Conservation (phyloP, 129 eudicot genomes). For the Flaveria linearis region DNA sequence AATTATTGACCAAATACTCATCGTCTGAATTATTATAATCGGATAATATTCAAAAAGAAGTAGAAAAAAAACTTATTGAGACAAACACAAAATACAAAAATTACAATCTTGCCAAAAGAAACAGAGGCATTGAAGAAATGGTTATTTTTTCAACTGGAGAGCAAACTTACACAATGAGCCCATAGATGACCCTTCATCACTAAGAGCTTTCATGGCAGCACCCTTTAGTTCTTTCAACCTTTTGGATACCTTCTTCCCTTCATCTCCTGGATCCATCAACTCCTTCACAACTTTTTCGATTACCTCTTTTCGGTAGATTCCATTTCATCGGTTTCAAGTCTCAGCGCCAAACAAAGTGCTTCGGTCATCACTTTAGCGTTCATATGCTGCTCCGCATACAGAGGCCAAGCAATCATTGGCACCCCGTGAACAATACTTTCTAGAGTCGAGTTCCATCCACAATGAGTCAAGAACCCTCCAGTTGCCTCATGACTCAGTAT, state of each 20-base stretch:
- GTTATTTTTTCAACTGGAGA: constrained; percentile 20
- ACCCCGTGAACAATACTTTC: constrained; percentile 52
- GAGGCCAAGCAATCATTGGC: constrained; percentile 55
- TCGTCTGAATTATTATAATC: background rate
- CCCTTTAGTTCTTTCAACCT: constrained; percentile 34
- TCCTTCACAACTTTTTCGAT: constrained; percentile 34
- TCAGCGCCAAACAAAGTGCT: constrained; percentile 34
- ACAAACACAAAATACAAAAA: constrained; percentile 9
- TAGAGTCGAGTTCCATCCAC: constrained; percentile 52
- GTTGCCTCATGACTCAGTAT: constrained; percentile 37
- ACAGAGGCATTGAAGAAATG: background rate
- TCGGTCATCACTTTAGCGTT: constrained; percentile 39
- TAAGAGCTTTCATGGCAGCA: constrained; percentile 32
- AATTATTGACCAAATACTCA: too few species aligned
- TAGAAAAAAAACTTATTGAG: background rate
- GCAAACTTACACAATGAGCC: constrained; percentile 38
- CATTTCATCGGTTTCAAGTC: constrained; percentile 27
- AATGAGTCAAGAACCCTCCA: constrained; percentile 49
- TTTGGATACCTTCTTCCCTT: constrained; percentile 33
- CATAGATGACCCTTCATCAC: constrained; percentile 41
- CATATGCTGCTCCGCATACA: constrained; percentile 53
- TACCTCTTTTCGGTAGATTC: constrained; percentile 22
- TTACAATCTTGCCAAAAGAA: background rate
- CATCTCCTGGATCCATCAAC: constrained; percentile 36
- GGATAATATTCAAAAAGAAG: too few species aligned